Base-by-base conservation (phyloP, 306 rosid genomes). In the Trifolium subterraneum region DNA sequence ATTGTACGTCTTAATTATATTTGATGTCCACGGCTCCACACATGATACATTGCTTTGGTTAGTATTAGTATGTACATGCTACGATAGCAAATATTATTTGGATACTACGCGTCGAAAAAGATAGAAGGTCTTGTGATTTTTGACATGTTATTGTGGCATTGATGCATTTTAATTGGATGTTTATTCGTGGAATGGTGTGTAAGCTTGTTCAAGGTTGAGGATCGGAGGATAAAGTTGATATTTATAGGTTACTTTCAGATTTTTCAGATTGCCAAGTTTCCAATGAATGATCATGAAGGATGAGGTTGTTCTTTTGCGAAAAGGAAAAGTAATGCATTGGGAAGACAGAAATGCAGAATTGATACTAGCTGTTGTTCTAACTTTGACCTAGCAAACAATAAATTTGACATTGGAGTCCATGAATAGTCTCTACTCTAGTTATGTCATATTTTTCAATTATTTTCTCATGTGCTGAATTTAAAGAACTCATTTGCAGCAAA, bases 401-500 rank as follows among this genome's bases (percentile, higher is more conserved):
- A 8, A 41, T 29, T 59, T 76, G 74, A 68, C 47, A 67, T 44
- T 47, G 31, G 64, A 48, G 42, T 76, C 61, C 19, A 23, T 61
- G 14, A 44, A 33, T 48, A 50, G 18, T 35, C 45, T 42, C 51
- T 76, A 22, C 45, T 42, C 51, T 76, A 22, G 59, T 18, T 51
- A 23, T 10, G 31, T 55, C 70, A 41, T 35, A 45, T 54, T 68
- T 58, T 29, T 55, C 50, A 39, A 14, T 11, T 20, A 8, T 51
- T 58, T 64, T 6, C 44, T 42, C 70, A 50, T 71, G 20, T 64
- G 75, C 85, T 74, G 54, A 78, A 64, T 81, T 73, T 31, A 15
- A 33, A 64, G 61, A 71, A 35, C 71, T 77, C 71, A 20, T 71
- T 77, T 84, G 88, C 92, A 94, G 99, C 93, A 94, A 90, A 92